These are phyloP conservation scores for Paramarasmius palmivorus DNA, from an alignment of 1,284 basidiomycete genomes.

Conservation along the genomic window DNA sequence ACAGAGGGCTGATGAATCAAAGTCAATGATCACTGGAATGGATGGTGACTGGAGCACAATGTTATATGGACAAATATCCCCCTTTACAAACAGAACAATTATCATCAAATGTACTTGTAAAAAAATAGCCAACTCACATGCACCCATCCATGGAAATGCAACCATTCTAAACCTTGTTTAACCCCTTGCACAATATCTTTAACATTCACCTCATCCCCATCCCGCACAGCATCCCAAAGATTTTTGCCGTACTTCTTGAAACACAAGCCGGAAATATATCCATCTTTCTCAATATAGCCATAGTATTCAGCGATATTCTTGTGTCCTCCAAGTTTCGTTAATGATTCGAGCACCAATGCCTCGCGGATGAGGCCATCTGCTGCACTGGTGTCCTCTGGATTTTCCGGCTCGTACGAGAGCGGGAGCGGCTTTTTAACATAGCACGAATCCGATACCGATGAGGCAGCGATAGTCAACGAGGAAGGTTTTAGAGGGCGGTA, in stretches of 20 bases:
- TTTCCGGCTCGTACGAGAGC: background rate
- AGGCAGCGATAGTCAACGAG: background rate
- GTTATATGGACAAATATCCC: slow-evolving; percentile 4
- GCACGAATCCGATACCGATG: too few species aligned
- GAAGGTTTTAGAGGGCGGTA: background rate
- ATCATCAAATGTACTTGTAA: background rate
- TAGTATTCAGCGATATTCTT: slow-evolving; percentile 5
- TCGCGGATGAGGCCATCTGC: background rate
- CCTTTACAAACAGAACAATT: background rate
- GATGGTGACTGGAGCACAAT: background rate
- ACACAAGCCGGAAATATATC: slow-evolving; percentile 2
- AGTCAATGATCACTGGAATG: slow-evolving; percentile 6
- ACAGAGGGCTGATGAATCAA: background rate
- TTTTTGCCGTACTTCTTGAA: slow-evolving; percentile 1
- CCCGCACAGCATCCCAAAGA: background rate
- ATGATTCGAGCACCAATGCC: background rate
- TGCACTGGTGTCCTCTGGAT: background rate
- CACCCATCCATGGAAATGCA: background rate
- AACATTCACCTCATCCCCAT: slow-evolving; percentile 5
- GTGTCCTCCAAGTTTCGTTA: background rate
- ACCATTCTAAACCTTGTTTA: background rate
- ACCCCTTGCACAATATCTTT: background rate
- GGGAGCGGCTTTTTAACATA: background rate
- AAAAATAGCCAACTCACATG: background rate
- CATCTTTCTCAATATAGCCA: background rate